Evolutionary conservation across 2,329 filamentous ascomycete genomes (phyloP).

Genomic region (Botrytis fragariae): DNA sequence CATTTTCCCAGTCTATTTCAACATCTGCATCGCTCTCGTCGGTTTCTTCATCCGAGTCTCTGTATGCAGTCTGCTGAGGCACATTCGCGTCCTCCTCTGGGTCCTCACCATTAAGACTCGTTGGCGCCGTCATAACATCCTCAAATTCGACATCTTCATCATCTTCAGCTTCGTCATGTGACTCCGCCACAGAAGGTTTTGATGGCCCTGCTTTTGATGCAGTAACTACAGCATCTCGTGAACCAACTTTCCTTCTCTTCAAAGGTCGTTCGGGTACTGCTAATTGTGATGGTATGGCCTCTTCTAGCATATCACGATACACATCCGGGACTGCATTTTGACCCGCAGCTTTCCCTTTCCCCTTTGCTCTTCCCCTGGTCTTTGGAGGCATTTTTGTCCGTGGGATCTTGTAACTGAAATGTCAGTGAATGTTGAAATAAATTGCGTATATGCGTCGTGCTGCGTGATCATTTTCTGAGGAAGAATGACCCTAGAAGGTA

Average conservation of each 20-base stretch:
- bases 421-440: rapidly evolving
- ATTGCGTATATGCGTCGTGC: background rate
- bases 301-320: slow-evolving; percentile 47
- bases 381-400: slow-evolving; percentile 25
- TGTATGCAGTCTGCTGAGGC: slow-evolving; percentile 41
- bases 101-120: background rate
- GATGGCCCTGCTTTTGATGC: slow-evolving; percentile 21
- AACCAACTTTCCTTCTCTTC: slow-evolving; percentile 38
- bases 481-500: background rate
- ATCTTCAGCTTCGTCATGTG: slow-evolving; percentile 28
- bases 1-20: slow-evolving; percentile 63
- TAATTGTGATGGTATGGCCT: slow-evolving; percentile 39
- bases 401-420: background rate
- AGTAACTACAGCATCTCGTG: slow-evolving; percentile 18
- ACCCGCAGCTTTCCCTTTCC: slow-evolving; percentile 19
- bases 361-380: slow-evolving; percentile 25
- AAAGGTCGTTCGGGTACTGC: slow-evolving; percentile 38
- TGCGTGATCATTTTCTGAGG: background rate
- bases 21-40: slow-evolving; percentile 46
- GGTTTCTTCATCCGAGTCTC: slow-evolving; percentile 53
- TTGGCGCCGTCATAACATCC: slow-evolving; percentile 32
- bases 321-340: slow-evolving; percentile 41
- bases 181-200: slow-evolving; percentile 16
- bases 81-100: slow-evolving; percentile 19
- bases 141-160: slow-evolving; percentile 36